These are phyloP conservation scores for Alternaria gansuensis DNA, from an alignment of 2,329 filamentous ascomycete species.

Conservation along the genomic window DNA sequence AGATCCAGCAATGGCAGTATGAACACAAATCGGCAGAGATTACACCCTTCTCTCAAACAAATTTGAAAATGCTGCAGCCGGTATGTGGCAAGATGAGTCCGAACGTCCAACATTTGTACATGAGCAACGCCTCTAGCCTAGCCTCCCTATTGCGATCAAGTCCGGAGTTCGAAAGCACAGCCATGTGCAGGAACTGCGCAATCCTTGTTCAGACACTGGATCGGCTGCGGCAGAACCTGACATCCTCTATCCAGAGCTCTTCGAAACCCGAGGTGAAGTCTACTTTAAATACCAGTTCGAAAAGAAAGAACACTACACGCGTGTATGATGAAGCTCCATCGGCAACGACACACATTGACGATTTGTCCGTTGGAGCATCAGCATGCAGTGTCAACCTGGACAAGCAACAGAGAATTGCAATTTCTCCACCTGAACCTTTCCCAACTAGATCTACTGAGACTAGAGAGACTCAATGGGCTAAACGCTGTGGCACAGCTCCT, in stretches of 20 bases:
- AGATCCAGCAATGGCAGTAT: conserved; percentile 31
- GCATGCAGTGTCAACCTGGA: background rate
- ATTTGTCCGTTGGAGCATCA: background rate
- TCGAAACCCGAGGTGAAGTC: background rate
- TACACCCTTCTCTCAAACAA: background rate
- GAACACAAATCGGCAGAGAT: conserved; percentile 2
- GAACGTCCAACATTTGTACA: conserved; percentile 29
- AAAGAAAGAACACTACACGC: background rate
- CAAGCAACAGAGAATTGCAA: background rate
- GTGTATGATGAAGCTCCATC: background rate
- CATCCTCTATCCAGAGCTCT: conserved; percentile 4
- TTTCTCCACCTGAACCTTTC: background rate
- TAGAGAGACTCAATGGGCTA: background rate
- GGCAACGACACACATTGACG: background rate
- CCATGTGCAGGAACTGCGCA: conserved; percentile 35
- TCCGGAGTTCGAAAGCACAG: background rate
- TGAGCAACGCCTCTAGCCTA: conserved; percentile 14
- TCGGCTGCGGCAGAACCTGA: conserved; percentile 34
- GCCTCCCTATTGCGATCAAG: background rate
- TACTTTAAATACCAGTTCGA: background rate
- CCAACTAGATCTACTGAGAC: background rate
- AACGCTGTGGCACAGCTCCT: background rate
- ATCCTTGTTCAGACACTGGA: conserved; percentile 38
- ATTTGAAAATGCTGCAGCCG: conserved; percentile 7
- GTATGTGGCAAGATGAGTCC: conserved; percentile 32